Conservation (phyloP, 257 asterid species). For the Solanum lignicaule region DNA sequence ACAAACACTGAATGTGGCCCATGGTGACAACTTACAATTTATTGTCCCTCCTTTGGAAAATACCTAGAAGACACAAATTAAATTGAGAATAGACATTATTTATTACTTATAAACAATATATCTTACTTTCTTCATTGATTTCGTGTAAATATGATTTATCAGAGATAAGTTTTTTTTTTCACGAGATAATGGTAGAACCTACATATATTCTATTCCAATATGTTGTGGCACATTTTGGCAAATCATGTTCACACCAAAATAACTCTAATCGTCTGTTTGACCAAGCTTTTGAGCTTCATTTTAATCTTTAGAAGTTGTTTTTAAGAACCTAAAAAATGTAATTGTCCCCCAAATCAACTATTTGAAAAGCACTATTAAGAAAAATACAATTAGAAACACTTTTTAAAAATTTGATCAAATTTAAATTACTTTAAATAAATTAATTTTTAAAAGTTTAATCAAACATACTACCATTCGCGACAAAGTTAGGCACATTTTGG, state of each 20-base stretch:
- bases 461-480: accelerated
- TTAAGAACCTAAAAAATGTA: neutral
- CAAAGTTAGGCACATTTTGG: neutral
- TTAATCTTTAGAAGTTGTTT: neutral
- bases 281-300: neutral
- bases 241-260: neutral
- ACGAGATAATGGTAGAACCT: accelerated
- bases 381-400: neutral
- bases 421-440: neutral
- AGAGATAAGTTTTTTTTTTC: neutral
- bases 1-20: neutral
- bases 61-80: neutral
- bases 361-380: neutral
- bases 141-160: neutral
- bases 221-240: neutral
- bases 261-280: neutral
- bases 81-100: neutral
- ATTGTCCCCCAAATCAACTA: neutral
- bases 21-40: neutral
- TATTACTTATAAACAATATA: neutral
- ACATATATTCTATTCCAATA: too few species aligned
- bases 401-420: neutral
- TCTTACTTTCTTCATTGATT: neutral
- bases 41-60: neutral
- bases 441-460: neutral